These are phyloP conservation scores for Geotrichum europaeum DNA, from an alignment of 1,139 yeast species.

Conservation along the genomic window DNA sequence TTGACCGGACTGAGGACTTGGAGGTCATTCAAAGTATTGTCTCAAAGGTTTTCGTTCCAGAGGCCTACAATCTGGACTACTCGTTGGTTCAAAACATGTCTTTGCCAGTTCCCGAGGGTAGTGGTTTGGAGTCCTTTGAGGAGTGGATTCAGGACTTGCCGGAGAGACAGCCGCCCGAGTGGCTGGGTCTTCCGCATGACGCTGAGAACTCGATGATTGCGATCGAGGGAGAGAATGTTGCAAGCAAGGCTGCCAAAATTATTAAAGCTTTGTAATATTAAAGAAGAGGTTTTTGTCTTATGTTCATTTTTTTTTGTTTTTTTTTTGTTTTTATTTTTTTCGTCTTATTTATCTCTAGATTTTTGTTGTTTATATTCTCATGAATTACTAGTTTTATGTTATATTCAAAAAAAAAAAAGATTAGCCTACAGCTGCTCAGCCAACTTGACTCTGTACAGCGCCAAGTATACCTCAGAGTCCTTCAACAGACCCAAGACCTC, in stretches of 20 bases:
- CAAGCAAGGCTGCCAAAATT: constrained; percentile 8
- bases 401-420: constrained; percentile 2
- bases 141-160: constrained; percentile 56
- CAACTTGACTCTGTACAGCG: constrained; percentile 16
- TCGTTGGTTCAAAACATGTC: constrained; percentile 33
- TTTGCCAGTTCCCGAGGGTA: constrained; percentile 47
- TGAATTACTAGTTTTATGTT: background rate
- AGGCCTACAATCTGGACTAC: constrained; percentile 37
- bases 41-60: constrained; percentile 31
- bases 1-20: constrained; percentile 46
- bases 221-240: constrained; percentile 22
- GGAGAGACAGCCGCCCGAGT: constrained; percentile 50
- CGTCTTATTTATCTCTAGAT: constrained; percentile 2
- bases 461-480: constrained; percentile 20
- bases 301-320: background rate
- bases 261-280: background rate
- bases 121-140: constrained; percentile 35
- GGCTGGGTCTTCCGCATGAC: constrained; percentile 54
- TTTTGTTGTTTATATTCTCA: background rate
- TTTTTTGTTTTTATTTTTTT: background rate
- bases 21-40: constrained; percentile 32
- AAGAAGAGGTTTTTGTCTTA: background rate
- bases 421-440: constrained; percentile 5
- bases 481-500: constrained; percentile 38
- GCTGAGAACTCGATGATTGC: constrained; percentile 37